These are phyloP conservation scores for Apiospora rasikravindrae DNA, from an alignment of 2,329 filamentous ascomycete genomes.

Conservation along the genomic window DNA sequence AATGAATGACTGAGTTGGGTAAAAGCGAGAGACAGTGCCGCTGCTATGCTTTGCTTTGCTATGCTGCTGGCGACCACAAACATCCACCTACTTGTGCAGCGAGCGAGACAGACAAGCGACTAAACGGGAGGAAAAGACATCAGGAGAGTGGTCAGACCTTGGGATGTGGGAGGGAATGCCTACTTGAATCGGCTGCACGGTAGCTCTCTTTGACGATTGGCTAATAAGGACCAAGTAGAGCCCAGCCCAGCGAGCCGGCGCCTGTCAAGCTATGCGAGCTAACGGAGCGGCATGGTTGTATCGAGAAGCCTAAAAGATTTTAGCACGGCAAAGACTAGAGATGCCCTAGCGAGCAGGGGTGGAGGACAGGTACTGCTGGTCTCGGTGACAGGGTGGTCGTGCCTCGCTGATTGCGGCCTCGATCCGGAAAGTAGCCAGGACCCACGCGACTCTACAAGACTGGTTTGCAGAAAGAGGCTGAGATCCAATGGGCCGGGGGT, in stretches of 20 bases:
- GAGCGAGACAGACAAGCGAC: slow-evolving; percentile 27
- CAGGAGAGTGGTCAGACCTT: slow-evolving; percentile 25
- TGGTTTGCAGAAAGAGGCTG: slow-evolving; percentile 6
- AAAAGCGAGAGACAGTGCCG: slow-evolving; percentile 22
- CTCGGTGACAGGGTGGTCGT: not conserved
- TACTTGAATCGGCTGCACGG: slow-evolving; percentile 35
- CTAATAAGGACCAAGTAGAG: slow-evolving; percentile 26
- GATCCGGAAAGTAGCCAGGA: not conserved
- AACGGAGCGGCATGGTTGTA: slow-evolving; percentile 35
- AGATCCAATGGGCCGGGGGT: slow-evolving; percentile 10
- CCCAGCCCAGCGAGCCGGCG: slow-evolving; percentile 29
- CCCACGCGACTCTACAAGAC: not conserved
- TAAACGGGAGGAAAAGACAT: slow-evolving; percentile 30
- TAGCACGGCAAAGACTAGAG: slow-evolving; percentile 13
- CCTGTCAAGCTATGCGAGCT: slow-evolving; percentile 36
- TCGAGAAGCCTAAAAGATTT: slow-evolving; percentile 22
- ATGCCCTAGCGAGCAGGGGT: not conserved
- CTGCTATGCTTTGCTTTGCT: slow-evolving; percentile 22
- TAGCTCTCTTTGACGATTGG: slow-evolving; percentile 37
- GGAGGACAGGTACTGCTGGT: not conserved
- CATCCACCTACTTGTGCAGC: slow-evolving; percentile 17
- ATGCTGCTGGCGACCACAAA: slow-evolving; percentile 21
- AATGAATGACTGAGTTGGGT: slow-evolving; percentile 23
- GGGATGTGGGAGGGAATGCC: slow-evolving; percentile 29
- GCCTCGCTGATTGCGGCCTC: not conserved